These are phyloP conservation scores for Gossypium laxum DNA, from an alignment of 441 rosid genomes.

Conservation along the genomic window DNA sequence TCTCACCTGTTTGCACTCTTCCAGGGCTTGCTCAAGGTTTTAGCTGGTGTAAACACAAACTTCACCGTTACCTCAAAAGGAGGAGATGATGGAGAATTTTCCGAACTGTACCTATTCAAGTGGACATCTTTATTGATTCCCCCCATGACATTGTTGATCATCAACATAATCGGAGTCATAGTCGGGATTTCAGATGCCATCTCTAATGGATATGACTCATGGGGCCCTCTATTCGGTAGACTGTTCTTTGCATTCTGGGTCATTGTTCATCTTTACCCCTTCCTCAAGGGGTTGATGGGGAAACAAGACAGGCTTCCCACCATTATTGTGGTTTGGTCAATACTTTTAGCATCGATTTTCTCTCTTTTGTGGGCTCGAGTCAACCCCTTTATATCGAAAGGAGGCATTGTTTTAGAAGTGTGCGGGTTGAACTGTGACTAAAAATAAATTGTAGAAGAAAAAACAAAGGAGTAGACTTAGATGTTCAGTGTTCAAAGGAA, in stretches of 20 bases:
- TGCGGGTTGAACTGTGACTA: constrained; percentile 71
- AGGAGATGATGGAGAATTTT: constrained; percentile 79
- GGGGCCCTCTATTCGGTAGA: constrained; percentile 90
- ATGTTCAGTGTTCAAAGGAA: constrained; percentile 14
- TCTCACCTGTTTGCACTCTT: constrained; percentile 82
- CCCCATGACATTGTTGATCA: constrained; percentile 60
- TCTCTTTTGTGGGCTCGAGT: constrained; percentile 83
- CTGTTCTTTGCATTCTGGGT: constrained; percentile 89
- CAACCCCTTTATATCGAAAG: constrained; percentile 61
- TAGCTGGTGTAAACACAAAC: constrained; percentile 87
- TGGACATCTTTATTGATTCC: constrained; percentile 87
- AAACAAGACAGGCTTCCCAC: constrained; percentile 78
- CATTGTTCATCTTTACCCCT: constrained; percentile 80
- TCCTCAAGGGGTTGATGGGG: constrained; percentile 84
- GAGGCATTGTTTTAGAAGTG: constrained; percentile 57
- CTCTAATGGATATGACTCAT: constrained; percentile 79
- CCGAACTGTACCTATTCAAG: constrained; percentile 81
- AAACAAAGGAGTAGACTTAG: neutral
- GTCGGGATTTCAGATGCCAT: constrained; percentile 82
- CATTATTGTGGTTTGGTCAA: constrained; percentile 80
- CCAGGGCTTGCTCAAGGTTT: constrained; percentile 89
- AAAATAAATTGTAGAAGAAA: constrained; percentile 8
- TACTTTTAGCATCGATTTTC: constrained; percentile 72
- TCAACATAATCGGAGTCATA: constrained; percentile 66
- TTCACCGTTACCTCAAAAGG: constrained; percentile 94